Conservation (phyloP, 2,329 filamentous ascomycete genomes). For the Phyllosticta citriasiana region DNA sequence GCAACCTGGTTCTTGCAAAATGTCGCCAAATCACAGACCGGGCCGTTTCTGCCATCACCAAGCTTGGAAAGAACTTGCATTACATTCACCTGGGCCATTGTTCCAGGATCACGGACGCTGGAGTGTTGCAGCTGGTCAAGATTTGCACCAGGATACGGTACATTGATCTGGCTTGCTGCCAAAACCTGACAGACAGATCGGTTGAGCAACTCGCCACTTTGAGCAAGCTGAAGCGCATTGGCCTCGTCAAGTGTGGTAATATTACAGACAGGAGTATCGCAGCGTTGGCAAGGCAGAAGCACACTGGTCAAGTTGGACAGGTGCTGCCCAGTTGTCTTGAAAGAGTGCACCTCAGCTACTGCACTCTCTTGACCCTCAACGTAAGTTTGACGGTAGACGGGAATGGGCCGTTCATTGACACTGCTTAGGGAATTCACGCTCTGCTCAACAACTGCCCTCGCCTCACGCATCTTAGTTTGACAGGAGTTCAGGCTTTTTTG, state of each 20-base stretch:
- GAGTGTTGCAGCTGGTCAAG: conserved; percentile 74
- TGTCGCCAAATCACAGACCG: conserved; percentile 86
- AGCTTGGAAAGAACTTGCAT: conserved; percentile 88
- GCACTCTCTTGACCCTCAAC: conserved; percentile 69
- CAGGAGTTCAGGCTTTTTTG: conserved; percentile 84
- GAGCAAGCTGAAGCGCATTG: conserved; percentile 89
- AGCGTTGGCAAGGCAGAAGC: conserved; percentile 64
- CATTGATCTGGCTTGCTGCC: conserved; percentile 95
- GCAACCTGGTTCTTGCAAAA: conserved; percentile 90
- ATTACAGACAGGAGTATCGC: conserved; percentile 88
- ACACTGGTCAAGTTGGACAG: conserved; percentile 42
- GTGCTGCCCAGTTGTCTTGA: conserved; percentile 62
- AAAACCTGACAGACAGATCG: conserved; percentile 75
- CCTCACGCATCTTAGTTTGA: conserved; percentile 87
- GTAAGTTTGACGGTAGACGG: conserved; percentile 41
- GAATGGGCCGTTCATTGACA: conserved; percentile 21
- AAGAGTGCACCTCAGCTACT: conserved; percentile 93
- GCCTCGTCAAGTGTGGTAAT: conserved; percentile 81
- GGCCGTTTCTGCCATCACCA: conserved; percentile 77
- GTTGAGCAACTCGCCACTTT: conserved; percentile 74
- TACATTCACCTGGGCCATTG: conserved; percentile 96
- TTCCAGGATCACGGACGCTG: conserved; percentile 77
- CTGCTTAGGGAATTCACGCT: conserved; percentile 67
- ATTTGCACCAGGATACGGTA: conserved; percentile 90
- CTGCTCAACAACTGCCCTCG: conserved; percentile 85